Base-by-base conservation (phyloP, 2,329 filamentous ascomycete genomes). In the Helminthosporium solani region DNA sequence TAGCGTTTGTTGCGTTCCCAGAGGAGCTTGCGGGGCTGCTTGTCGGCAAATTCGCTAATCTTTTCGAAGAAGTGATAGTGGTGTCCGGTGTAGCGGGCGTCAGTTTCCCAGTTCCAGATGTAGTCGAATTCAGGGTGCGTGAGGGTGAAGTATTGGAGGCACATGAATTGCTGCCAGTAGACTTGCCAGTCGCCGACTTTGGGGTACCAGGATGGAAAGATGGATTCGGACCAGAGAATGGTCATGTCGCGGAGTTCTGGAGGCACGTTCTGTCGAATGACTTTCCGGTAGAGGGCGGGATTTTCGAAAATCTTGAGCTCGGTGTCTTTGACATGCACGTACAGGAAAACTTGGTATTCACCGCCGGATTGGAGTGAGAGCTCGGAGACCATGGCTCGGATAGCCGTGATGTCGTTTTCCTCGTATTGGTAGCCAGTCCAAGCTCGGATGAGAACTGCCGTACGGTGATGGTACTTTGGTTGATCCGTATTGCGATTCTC, bases 51-150 rank as follows among this genome's bases (percentile, higher is more conserved):
- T 1, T 77, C 69, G 18, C 73, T 70, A 7, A 90, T 70, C 50
- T 84, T 84, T 56, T 85, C 79, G 34, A 90, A 80, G 54, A 92
- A 81, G 57, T 92, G 85, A 68, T 92, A 91, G 71, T 90, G 85
- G 53, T 94, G 87, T 7, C 88, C 88, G 0, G 84, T 89, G 61
- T 87, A 86, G 38, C 89, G 80, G 25, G 86, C 84, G 62, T 94
- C 88, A 71, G 90, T 87, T 64, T 94, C 89, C 88, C 87, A 91
- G 66, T 92, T 91, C 87, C 88, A 77, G 56, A 90, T 78, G 58
- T 81, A 90, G 56, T 91, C 86, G 54, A 88, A 94, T 58, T 92
- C 83, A 0, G 87, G 87, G 58, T 90, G 85, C 40, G 86, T 85
- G 59, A 86, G 79, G 47, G 82, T 82, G 63, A 91, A 90, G 70